A percentile compares a stretch with the other conserved stretches of the same genome.
These are phyloP conservation scores for Apophysomyces ossiformis DNA, from an alignment of 371 early-diverging fungal species.

Conservation along the genomic window DNA sequence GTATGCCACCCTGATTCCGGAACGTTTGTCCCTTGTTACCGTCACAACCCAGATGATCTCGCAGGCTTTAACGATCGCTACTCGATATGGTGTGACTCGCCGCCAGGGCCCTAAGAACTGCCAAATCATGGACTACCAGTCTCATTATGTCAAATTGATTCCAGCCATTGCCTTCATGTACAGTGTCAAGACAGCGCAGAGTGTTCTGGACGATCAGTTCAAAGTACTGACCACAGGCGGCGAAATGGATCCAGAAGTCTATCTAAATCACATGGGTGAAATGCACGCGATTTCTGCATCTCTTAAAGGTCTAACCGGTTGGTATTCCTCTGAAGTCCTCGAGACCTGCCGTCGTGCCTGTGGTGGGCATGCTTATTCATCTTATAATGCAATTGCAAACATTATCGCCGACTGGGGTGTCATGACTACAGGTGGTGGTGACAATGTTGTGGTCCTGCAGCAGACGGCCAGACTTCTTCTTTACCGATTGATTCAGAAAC, in stretches of 20 bases:
- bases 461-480: conserved; percentile 54
- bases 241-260: conserved; percentile 44
- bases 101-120: conserved; percentile 68
- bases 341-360: conserved; percentile 64
- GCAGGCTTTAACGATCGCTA: conserved; percentile 67
- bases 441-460: conserved; percentile 70
- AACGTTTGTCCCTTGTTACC: conserved; percentile 56
- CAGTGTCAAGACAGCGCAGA: conserved; percentile 33
- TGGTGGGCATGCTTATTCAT: conserved; percentile 68
- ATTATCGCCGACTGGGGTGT: conserved; percentile 71
- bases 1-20: conserved; percentile 72
- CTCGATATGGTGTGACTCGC: conserved; percentile 70
- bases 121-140: conserved; percentile 75
- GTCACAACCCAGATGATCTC: conserved; percentile 47
- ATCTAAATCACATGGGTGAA: conserved; percentile 61
- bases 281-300: conserved; percentile 66
- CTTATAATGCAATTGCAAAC: conserved; percentile 71
- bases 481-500: conserved; percentile 32
- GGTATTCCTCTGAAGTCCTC: conserved; percentile 63
- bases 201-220: conserved; percentile 32
- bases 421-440: conserved; percentile 76
- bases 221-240: conserved; percentile 41
- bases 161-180: conserved; percentile 67
- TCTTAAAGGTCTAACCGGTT: conserved; percentile 59
- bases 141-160: conserved; percentile 61